Evolutionary conservation across 2,329 filamentous ascomycete genomes (phyloP), one percentile per base, ranked within the genome.

Genomic region (Sporothrix schenckii): DNA sequence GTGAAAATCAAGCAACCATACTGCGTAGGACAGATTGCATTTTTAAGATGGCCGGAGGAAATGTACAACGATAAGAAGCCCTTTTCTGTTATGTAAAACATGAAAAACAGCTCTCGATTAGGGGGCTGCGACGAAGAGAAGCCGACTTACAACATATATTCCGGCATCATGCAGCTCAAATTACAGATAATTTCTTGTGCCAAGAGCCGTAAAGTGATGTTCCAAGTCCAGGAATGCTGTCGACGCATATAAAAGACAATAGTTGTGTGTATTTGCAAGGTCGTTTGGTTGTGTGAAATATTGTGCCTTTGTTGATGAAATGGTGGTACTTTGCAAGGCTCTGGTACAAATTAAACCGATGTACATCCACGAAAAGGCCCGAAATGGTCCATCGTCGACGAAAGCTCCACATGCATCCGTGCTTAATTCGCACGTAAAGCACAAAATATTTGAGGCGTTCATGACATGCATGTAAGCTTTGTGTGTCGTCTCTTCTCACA

Each of bases 121-220:
- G 41, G 41, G 58, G 58, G 13, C 34, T 9, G 5, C 34, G 34
- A 34, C 14, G n/a, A 27, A 24, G 2, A 13, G 41, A 27, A 21
- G 27, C 39, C 34, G 4, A 7, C 34, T 34, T 34, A 34, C 58
- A 19, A 27, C 58, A 13, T 27, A 44, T 30, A 61, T 24, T 61
- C 44, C n/a, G n/a, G 56, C 3, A 10, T 44, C 34, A 61, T 61
- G 56, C 56, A 61, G 39, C 58, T 63, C 58, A 63, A 63, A 27
- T 47, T 63, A n/a, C 21, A 63, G 3, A 13, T 27, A 2, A 47
- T 63, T 27, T 27, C 39, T 47, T 3, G 21, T 4, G 39, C 39
- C n/a, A 44, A 63, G 21, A 50, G 19, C 11, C 5, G 16, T 5
- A 19, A 54, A 54, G 52, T 54, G 52, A 13, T 30, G 52, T 53